Conservation (phyloP, 768 basidiomycete genomes). For the Cystofilobasidium ferigula region DNA sequence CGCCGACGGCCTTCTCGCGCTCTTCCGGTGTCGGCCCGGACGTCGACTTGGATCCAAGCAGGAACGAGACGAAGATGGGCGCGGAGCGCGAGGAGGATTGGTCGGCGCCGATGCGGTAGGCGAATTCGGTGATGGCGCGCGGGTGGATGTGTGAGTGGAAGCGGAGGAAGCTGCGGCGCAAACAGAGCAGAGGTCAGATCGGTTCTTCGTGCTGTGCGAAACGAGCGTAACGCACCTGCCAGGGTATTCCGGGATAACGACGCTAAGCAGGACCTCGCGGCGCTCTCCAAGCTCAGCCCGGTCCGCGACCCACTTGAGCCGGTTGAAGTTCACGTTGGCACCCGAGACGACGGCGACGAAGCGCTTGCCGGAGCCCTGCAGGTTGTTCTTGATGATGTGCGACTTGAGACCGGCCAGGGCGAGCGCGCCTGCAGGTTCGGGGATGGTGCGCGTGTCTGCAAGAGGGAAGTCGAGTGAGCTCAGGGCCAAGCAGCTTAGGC, state of each 20-base stretch:
- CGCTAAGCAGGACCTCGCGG: slow-evolving; percentile 79
- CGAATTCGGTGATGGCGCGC: slow-evolving; percentile 86
- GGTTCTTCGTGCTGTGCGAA: background rate
- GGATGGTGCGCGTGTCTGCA: slow-evolving; percentile 84
- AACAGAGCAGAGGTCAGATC: background rate
- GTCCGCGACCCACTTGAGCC: slow-evolving; percentile 93
- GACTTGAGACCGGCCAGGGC: slow-evolving; percentile 84
- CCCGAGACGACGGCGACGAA: slow-evolving; percentile 90
- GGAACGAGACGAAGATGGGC: slow-evolving; percentile 84
- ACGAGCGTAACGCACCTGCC: slow-evolving; percentile 54
- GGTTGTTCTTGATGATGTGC: slow-evolving; percentile 66
- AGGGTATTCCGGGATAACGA: slow-evolving; percentile 85
- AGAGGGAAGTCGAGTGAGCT: background rate
- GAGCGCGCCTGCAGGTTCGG: slow-evolving; percentile 91
- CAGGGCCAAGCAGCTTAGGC: background rate
- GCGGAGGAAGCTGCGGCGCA: slow-evolving; percentile 58
- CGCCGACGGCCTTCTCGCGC: slow-evolving; percentile 38
- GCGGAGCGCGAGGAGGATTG: slow-evolving; percentile 52
- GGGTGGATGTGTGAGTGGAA: slow-evolving; percentile 81
- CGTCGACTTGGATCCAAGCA: slow-evolving; percentile 49
- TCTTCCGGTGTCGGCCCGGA: slow-evolving; percentile 39
- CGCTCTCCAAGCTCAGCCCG: slow-evolving; percentile 95
- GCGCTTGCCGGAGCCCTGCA: slow-evolving; percentile 69
- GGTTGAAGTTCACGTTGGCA: slow-evolving; percentile 98
- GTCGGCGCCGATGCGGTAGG: slow-evolving; percentile 58